Conservation (phyloP, 2,329 filamentous ascomycete genomes). For the Phialophora chinensis region DNA sequence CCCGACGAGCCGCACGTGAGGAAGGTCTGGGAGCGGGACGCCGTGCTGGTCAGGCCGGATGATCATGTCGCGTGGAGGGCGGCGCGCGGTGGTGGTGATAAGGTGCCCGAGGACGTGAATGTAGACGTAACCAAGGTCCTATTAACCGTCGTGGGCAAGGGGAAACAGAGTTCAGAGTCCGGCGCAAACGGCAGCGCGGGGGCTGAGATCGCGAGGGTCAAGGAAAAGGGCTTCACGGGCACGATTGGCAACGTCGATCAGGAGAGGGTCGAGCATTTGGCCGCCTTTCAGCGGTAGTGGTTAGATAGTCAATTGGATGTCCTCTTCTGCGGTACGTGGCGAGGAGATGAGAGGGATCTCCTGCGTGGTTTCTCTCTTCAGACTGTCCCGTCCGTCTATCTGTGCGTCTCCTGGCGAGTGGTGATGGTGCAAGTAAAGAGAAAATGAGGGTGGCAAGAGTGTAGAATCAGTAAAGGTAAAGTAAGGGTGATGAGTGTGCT, state of each 20-base stretch:
- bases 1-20: constrained; percentile 36
- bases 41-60: constrained; percentile 42
- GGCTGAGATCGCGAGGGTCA: not conserved
- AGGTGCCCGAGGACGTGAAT: not conserved
- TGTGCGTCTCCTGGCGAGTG: too few species aligned
- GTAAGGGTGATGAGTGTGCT: too few species aligned
- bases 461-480: too few species aligned
- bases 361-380: too few species aligned
- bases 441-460: too few species aligned
- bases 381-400: too few species aligned
- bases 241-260: constrained; percentile 29
- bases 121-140: constrained; percentile 4
- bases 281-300: constrained; percentile 3
- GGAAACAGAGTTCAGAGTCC: too few species aligned
- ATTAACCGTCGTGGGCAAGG: constrained; percentile 6
- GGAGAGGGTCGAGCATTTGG: constrained; percentile 18
- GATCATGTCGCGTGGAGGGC: constrained; percentile 42
- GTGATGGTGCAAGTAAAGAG: too few species aligned
- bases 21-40: constrained; percentile 40
- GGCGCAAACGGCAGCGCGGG: not conserved
- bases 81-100: not conserved
- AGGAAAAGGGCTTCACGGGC: constrained; percentile 21
- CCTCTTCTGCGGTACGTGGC: not conserved
- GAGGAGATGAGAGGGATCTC: too few species aligned
- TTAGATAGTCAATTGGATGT: too few species aligned